These are phyloP conservation scores for Microsporum audouinii DNA, from an alignment of 2,329 filamentous ascomycete genomes.

Conservation along the genomic window DNA sequence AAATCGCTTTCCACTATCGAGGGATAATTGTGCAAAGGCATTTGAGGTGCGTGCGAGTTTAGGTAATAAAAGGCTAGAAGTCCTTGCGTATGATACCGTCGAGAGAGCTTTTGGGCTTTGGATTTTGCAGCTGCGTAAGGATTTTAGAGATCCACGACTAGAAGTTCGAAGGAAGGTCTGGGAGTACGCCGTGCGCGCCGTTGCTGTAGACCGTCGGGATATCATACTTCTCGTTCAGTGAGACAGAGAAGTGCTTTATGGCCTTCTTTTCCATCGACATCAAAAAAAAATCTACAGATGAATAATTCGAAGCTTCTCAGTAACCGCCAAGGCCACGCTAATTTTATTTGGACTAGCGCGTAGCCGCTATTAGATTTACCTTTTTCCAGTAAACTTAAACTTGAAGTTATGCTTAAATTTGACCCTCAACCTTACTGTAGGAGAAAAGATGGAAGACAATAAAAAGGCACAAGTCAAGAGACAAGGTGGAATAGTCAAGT, in stretches of 20 bases:
- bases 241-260: neutral
- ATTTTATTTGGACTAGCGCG: neutral
- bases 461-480: neutral
- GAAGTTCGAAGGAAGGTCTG: constrained; percentile 20
- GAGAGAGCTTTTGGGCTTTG: constrained; percentile 15
- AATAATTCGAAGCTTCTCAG: neutral
- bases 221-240: constrained; percentile 22
- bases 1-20: constrained; percentile 5
- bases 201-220: constrained; percentile 23
- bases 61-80: constrained; percentile 5
- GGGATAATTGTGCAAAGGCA: neutral
- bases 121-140: constrained; percentile 12
- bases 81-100: neutral
- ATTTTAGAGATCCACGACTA: constrained; percentile 12
- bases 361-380: neutral
- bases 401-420: constrained; percentile 1
- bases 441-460: neutral
- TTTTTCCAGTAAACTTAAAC: neutral
- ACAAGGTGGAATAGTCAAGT: neutral
- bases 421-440: neutral
- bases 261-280: neutral
- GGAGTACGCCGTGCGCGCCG: constrained; percentile 21
- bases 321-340: neutral
- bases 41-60: neutral
- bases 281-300: neutral